Evolutionary conservation across 208 protist genomes (phyloP).

Genomic region (Acanthamoeba rhysodes): DNA sequence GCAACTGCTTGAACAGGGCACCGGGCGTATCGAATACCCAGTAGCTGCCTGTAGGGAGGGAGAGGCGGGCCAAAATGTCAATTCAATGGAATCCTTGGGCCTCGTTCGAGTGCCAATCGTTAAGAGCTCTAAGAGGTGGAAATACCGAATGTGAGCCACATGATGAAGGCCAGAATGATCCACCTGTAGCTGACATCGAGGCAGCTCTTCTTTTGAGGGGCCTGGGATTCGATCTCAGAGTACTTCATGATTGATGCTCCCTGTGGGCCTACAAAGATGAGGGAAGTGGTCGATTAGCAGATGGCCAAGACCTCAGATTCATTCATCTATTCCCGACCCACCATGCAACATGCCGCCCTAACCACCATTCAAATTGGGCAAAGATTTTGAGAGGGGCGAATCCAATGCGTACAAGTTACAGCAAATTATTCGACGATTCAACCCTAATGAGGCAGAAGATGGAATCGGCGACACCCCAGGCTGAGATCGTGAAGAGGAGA

Average conservation of each 20-base stretch:
- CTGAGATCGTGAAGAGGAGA: neutral
- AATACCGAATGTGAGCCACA: constrained; percentile 53
- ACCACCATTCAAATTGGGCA: no score
- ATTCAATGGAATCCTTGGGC: neutral
- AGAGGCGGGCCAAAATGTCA: neutral
- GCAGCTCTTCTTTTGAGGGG: constrained; percentile 21
- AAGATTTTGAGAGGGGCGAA: no score
- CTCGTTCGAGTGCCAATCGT: neutral
- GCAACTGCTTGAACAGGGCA: constrained; percentile 76
- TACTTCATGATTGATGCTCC: neutral
- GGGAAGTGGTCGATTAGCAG: neutral
- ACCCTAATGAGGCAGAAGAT: no score
- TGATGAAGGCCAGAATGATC: constrained; percentile 45
- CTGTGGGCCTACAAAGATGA: no score
- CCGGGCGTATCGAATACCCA: constrained; percentile 82
- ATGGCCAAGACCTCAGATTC: no score
- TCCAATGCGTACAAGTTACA: no score
- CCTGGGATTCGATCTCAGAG: neutral
- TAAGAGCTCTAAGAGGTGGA: neutral
- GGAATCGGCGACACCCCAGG: no score
- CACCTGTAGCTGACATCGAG: constrained; percentile 26
- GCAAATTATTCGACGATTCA: no score
- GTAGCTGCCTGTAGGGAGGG: constrained; percentile 37
- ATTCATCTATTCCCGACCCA: no score
- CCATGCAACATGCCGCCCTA: no score